A percentile compares a stretch with the other conserved stretches of the same genome.
phyloP scores from a whole-genome alignment of 2,329 filamentous ascomycete species.

The Venturia effusa region DNA sequence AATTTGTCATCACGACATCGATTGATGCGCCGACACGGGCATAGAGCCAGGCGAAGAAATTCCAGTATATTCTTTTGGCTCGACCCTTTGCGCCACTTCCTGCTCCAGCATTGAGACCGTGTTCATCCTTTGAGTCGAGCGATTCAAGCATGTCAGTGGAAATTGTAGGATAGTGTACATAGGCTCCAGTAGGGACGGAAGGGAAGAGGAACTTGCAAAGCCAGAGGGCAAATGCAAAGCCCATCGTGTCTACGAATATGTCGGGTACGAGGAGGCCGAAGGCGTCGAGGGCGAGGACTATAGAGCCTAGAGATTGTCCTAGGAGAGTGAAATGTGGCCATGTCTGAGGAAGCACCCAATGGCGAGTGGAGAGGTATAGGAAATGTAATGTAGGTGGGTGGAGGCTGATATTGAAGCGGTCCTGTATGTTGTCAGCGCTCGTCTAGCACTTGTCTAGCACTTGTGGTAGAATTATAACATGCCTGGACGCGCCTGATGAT shows the following conservation, averaged over 20 bases:
- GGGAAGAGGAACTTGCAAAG: conserved; percentile 75
- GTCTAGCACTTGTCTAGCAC: conserved; percentile 5
- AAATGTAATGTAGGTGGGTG: conserved; percentile 75
- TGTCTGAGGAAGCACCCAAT: conserved; percentile 74
- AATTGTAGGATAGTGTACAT: conserved; percentile 97
- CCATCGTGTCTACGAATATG: conserved; percentile 95
- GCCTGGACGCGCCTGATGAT: conserved; percentile 72
- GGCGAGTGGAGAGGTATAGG: conserved; percentile 79
- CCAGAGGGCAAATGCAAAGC: conserved; percentile 83
- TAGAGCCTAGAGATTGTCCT: conserved; percentile 83
- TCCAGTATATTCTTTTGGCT: conserved; percentile 76
- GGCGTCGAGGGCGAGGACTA: conserved; percentile 82
- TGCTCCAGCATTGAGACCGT: conserved; percentile 73
- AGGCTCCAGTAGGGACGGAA: conserved; percentile 72
- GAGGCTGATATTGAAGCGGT: conserved; percentile 85
- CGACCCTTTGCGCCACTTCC: conserved; percentile 61
- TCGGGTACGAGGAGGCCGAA: conserved; percentile 88
- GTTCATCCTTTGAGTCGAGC: conserved; percentile 10
- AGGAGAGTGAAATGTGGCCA: conserved; percentile 90
- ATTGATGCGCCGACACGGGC: conserved; percentile 70
- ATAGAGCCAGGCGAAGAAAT: conserved; percentile 72
- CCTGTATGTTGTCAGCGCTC: conserved; percentile 36
- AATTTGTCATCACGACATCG: conserved; percentile 96
- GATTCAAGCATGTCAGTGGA: conserved; percentile 93
- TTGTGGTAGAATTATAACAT: conserved; percentile 31